Conservation (phyloP, 1,139 yeast species). For the Sugiyamaella grinbergsii region DNA sequence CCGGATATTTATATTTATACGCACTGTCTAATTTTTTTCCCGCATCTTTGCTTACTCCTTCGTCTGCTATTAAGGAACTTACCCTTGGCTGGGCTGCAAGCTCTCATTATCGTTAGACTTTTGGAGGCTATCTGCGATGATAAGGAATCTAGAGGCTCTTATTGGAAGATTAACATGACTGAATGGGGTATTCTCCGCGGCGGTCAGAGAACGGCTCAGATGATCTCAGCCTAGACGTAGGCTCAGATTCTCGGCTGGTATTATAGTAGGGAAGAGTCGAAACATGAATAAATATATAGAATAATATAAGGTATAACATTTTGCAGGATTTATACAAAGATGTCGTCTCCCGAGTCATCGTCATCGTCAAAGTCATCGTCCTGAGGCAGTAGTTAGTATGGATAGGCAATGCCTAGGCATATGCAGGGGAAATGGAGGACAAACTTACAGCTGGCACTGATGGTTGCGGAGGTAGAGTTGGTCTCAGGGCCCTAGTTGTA, state of each 20-base stretch:
- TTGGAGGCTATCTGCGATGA: conserved; percentile 5
- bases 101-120: conserved; percentile 10
- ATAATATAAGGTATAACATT: not conserved
- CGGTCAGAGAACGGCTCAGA: not conserved
- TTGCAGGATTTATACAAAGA: conserved; percentile 2
- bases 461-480: too few species aligned
- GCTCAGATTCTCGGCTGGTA: too few species aligned
- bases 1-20: conserved; percentile 15
- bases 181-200: not conserved
- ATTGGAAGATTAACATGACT: conserved; percentile 5
- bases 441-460: too few species aligned
- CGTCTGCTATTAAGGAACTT: too few species aligned
- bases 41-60: too few species aligned
- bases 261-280: not conserved
- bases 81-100: too few species aligned
- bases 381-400: not conserved
- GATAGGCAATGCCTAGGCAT: too few species aligned
- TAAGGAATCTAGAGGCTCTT: conserved; percentile 1
- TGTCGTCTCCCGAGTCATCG: conserved; percentile 9
- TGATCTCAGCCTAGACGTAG: too few species aligned
- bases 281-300: not conserved
- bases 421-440: too few species aligned
- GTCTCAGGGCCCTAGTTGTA: not conserved
- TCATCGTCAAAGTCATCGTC: conserved; percentile 9
- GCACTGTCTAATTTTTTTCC: not conserved